Base-by-base conservation (phyloP, 805 yeast genomes). In the Sugiyamaella mastotermitis region DNA sequence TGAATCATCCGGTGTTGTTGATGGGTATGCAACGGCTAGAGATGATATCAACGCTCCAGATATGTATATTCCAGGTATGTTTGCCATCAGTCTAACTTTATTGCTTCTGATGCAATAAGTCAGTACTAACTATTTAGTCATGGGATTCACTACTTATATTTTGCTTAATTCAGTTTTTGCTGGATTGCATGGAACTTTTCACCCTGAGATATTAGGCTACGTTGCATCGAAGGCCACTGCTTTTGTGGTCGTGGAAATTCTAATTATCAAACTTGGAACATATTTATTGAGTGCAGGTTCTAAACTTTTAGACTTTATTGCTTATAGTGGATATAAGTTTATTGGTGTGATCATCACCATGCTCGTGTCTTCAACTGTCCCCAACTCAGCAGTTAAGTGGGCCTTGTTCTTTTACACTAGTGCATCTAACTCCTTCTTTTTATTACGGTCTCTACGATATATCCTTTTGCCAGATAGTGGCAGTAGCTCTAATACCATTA, bases 21-120 rank as follows among this genome's bases (percentile, higher is more conserved):
- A 61, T 23, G 72, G 66, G 15, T 85, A 70, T 58, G 80, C 85
- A 2, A 77, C 84, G 8, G 96, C 99, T 11, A 62, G 73, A 32
- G 84, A 83, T 45, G 98, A 92, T 57, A 70, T 81, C 41, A 92
- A 94, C 55, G 94, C 97, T 0, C 98, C 98, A 2, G 99, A 92
- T 58, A 72, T 92, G 66, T 92, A 92, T 61, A 84, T 92, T 38
- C 99, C 99, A 14, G 62, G 84, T 44, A n/a, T n/a, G n/a, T n/a
- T n/a, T n/a, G n/a, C n/a, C n/a, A 90, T 90, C 97, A 83, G 95
- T 1, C 73, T 82, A 50, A 74, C 85, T 35, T 85, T 96, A 1
- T 87, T 86, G 53, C 80, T 87, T 37, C 65, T 90, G 44, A 69
- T 13, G 16, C 15, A 28, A 9, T n/a, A 28, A 28, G n/a, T n/a